Evolutionary conservation across 495 filamentous ascomycete genomes (phyloP).

Genomic region (Haplographium delicatum): DNA sequence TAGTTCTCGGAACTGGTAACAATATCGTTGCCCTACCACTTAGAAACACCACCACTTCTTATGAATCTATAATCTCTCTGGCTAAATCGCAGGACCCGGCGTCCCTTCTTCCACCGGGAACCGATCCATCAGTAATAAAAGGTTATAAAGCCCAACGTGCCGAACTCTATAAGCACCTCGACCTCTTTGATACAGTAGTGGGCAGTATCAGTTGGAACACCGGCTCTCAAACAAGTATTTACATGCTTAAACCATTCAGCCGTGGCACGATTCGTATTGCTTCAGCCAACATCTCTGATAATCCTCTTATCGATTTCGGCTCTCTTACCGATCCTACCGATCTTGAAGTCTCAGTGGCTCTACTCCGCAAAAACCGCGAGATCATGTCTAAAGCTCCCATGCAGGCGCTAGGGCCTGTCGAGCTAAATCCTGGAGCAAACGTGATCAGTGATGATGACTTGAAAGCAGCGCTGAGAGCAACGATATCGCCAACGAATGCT

Average conservation of each 20-base stretch:
- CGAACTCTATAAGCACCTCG: constrained; percentile 1
- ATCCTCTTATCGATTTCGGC: constrained; percentile 21
- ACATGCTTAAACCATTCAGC: constrained; percentile 22
- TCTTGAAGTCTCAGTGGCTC: constrained; percentile 15
- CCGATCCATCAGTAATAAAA: constrained; percentile 30
- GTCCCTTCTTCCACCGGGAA: constrained; percentile 30
- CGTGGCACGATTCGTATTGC: constrained; percentile 21
- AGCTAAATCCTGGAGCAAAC: background rate
- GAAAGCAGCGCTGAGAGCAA: background rate
- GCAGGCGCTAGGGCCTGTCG: constrained; percentile 3
- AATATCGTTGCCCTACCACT: constrained; percentile 32
- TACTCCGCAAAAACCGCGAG: constrained; percentile 13
- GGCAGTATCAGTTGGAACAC: constrained; percentile 18
- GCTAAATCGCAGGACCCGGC: constrained; percentile 29
- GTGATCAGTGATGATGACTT: background rate
- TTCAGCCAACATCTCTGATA: constrained; percentile 20
- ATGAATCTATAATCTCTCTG: constrained; percentile 27
- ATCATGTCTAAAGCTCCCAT: constrained; percentile 22
- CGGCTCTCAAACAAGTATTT: constrained; percentile 10
- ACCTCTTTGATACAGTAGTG: constrained; percentile 3
- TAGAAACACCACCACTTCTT: constrained; percentile 27
- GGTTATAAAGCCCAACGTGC: constrained; percentile 26
- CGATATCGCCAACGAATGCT: background rate
- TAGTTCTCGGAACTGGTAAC: constrained; percentile 31
- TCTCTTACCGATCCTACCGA: constrained; percentile 22